Conservation (phyloP, 169 alveolate genomes). For the Cryptosporidium canis region DNA sequence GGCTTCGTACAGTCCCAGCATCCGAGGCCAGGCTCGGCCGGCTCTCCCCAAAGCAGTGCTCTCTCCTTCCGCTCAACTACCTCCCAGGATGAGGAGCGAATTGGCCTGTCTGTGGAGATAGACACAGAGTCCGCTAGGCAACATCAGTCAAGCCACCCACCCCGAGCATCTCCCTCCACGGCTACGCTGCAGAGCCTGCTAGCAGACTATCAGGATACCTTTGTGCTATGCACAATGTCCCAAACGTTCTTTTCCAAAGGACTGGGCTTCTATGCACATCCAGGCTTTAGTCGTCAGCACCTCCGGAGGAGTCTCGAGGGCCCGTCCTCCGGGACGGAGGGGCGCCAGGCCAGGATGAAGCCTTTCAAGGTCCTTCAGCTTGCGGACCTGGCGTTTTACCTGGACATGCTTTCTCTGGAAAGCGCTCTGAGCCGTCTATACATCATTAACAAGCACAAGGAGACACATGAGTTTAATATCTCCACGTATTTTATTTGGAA, state of each 20-base stretch:
- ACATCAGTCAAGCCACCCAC: no score
- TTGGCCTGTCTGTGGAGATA: no score
- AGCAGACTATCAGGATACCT: not conserved
- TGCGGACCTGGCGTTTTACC: slow-evolving; percentile 14
- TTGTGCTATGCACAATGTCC: not conserved
- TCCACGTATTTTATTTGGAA: slow-evolving; percentile 48
- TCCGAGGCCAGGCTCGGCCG: not conserved
- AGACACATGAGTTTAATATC: slow-evolving; percentile 55
- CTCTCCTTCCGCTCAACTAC: not conserved
- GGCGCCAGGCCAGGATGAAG: not conserved
- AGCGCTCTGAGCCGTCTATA: not conserved
- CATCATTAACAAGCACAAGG: slow-evolving; percentile 32
- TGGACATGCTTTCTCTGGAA: slow-evolving; percentile 3
- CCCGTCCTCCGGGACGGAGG: not conserved
- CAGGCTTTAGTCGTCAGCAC: no score
- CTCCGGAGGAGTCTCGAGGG: no score
- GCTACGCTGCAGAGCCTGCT: not conserved
- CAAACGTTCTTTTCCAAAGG: slow-evolving; percentile 13
- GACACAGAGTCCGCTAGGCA: no score
- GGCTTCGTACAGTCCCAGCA: not conserved
- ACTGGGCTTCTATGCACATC: not conserved
- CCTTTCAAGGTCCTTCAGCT: slow-evolving; percentile 36
- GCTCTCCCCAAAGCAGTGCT: not conserved
- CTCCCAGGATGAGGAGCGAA: no score
- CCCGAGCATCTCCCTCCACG: not conserved